Base-by-base conservation (phyloP, 2,329 filamentous ascomycete genomes). In the Apiospora pterosperma region DNA sequence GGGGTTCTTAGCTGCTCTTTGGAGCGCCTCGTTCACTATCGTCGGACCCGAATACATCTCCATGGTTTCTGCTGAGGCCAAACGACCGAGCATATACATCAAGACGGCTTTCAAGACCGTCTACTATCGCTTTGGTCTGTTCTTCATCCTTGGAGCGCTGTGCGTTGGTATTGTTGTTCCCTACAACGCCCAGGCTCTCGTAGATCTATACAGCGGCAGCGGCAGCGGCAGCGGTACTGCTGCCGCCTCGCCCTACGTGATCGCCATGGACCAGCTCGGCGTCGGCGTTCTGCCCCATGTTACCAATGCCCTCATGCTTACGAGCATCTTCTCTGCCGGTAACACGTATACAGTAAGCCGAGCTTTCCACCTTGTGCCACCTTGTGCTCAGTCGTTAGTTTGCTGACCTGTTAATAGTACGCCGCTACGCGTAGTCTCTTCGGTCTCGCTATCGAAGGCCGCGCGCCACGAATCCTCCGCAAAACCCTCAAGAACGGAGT, bases 141-240 rank as follows among this genome's bases (percentile, higher is more conserved):
- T 91, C 76, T 91, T 90, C 76, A 81, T 90, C 21, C 80, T 89
- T 10, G 85, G 87, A 4, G 85, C 86, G 7, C 78, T 92, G 2
- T 82, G 80, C 61, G 82, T 89, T n/a, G 87, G 86, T 5, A 85
- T 90, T 60, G 73, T 88, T 64, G 80, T 90, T 62, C 79, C 88
- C 6, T 85, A 85, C 75, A 82, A 89, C 64, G 86, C 89, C 68
- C 85, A 84, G 0, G 87, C 88, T 67, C 74, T 80, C 4, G 77
- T 78, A 1, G 81, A 79, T 42, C 79, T 82, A n/a, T 59, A 65
- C 19, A 60, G 61, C 14, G 65, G 65, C 48, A 28, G 36, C 11
- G 21, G n/a, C 8, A n/a, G 14, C 14, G 64, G 64, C 36, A 34
- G 48, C 39, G 66, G 66, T 14, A 67, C 64, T 25, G 80, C 76